Conservation (phyloP, 176 grass and related monocot species). For the Zoysia pacifica region DNA sequence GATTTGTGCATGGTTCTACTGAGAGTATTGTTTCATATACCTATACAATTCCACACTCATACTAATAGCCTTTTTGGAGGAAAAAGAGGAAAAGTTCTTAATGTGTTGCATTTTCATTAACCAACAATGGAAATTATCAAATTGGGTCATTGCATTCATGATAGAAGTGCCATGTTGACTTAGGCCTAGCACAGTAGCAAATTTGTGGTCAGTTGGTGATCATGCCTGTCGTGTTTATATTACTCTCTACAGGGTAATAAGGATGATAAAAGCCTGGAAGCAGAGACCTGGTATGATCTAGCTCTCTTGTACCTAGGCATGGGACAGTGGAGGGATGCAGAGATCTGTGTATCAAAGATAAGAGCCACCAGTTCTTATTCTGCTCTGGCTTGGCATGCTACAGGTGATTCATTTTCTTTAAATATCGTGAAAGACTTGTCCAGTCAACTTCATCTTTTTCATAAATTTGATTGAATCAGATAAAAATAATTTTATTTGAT, state of each 20-base stretch:
- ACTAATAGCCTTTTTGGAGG: background rate
- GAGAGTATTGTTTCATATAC: background rate
- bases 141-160: background rate
- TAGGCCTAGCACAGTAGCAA: constrained; percentile 6
- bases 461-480: background rate
- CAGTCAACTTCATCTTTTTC: background rate
- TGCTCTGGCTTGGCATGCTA: constrained; percentile 71
- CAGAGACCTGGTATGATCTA: constrained; percentile 92
- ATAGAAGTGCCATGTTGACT: background rate
- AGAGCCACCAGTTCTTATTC: constrained; percentile 59
- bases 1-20: background rate
- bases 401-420: constrained; percentile 57
- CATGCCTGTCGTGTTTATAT: constrained; percentile 32
- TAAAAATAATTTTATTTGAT: background rate
- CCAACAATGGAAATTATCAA: background rate
- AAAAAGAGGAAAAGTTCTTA: constrained; percentile 1
- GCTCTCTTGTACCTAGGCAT: constrained; percentile 82
- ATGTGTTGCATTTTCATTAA: constrained; percentile 11
- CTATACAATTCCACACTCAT: background rate
- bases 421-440: background rate
- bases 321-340: constrained; percentile 80
- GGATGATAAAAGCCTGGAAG: constrained; percentile 75
- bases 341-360: constrained; percentile 75
- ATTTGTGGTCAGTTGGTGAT: background rate
- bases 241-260: constrained; percentile 54